Evolutionary conservation across 1,139 yeast genomes (phyloP), one percentile per base, ranked within the genome.

Genomic region (Suzukiozyma palmioleophila): DNA sequence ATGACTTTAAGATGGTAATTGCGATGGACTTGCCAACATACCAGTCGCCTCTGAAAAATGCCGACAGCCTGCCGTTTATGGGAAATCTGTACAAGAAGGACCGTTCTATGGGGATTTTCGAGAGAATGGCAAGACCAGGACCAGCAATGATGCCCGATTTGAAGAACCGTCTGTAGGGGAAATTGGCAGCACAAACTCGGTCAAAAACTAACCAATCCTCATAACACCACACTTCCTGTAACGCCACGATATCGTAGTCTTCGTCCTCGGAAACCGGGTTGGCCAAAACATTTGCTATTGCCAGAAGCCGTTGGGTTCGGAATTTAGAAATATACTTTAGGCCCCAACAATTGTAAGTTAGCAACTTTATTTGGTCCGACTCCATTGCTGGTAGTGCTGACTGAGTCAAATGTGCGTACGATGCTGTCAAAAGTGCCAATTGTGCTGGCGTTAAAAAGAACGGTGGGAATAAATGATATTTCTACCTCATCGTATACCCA

Each of bases 31-130:
- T 92, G 2, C 99, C 99, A 18, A 94, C 99, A 49, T 77, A 87
- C 96, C 97, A 92, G 59, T 92, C 99, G 24, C 99, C 99, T 43
- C 97, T 66, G 64, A 78, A 84, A 46, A 94, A 83, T 0, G 98
- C 98, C 29, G 90, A 80, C 1, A 97, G 95, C 37, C 96, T 71
- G 1, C 99, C 99, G 60, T 90, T 92, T 44, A 92, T 77, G 1
- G 97, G 95, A 56, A 87, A 92, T 33, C 96, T 66, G 54, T 85
- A 84, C 37, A 92, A 62, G 53, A 84, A 85, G 0, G 96, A 79
- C 25, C 81, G 78, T 38, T 75, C 80, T 26, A 92, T 88, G 3
- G 97, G 97, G 49, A 86, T 77, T 51, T 85, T 82, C 8, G 96
- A 86, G 37, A 94, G 60, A 4, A 92, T 69, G 0, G 89, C 95